Conservation (phyloP, 768 basidiomycete genomes). For the Xerocomellus amylosporus region DNA sequence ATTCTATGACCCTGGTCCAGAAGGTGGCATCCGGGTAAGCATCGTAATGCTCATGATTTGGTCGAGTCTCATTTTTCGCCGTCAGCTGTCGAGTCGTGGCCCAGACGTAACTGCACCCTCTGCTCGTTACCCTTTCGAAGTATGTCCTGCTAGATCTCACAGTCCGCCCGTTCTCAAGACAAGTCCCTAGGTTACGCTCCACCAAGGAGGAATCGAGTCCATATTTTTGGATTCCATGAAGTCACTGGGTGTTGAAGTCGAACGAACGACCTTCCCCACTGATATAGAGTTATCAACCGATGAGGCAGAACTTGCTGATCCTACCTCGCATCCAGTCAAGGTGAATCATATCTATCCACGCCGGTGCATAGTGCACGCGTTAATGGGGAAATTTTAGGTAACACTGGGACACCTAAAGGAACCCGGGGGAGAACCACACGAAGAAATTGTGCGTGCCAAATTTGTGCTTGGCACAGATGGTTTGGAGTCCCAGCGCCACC, state of each 20-base stretch:
- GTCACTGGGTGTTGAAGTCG: slow-evolving; percentile 28
- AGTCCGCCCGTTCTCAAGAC: neutral
- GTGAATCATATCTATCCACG: slow-evolving; percentile 2
- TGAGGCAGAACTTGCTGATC: slow-evolving; percentile 20
- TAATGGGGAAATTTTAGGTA: slow-evolving; percentile 17
- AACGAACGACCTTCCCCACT: slow-evolving; percentile 32
- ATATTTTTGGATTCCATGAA: slow-evolving; percentile 37
- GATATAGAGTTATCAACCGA: slow-evolving; percentile 29
- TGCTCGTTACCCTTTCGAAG: slow-evolving; percentile 72
- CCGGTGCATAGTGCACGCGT: too few species aligned
- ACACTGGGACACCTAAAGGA: slow-evolving; percentile 19
- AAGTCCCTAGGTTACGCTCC: slow-evolving; percentile 26
- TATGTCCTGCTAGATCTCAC: slow-evolving; percentile 20
- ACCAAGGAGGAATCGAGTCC: slow-evolving; percentile 35
- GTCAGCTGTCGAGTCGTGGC: slow-evolving; percentile 58
- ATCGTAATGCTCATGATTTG: neutral
- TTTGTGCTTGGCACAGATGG: slow-evolving; percentile 79
- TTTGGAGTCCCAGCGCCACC: slow-evolving; percentile 21
- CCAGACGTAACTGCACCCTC: slow-evolving; percentile 58
- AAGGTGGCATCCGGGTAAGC: slow-evolving; percentile 59
- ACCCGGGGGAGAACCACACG: slow-evolving; percentile 34
- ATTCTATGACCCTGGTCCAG: slow-evolving; percentile 65
- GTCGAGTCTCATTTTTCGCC: neutral
- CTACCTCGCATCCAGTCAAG: slow-evolving; percentile 24
- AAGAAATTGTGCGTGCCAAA: slow-evolving; percentile 64